Percentiles rank a stretch among this genome's conserved stretches.
phyloP scores from a whole-genome alignment of 164 flowering plant genomes.

The Aristolochia californica region DNA sequence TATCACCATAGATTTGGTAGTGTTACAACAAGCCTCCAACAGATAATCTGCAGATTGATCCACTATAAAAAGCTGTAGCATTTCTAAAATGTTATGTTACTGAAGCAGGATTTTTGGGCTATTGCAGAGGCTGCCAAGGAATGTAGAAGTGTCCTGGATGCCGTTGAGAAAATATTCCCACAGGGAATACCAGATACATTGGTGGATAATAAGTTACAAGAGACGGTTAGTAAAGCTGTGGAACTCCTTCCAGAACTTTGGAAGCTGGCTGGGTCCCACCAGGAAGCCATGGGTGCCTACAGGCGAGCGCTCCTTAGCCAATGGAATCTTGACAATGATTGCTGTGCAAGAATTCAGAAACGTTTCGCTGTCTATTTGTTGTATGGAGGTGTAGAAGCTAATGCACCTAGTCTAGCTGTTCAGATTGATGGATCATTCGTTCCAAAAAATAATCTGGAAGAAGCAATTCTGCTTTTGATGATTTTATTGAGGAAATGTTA shows the following conservation, averaged over 20 bases:
- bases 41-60: too few species aligned
- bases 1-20: too few species aligned
- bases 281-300: conserved; percentile 77
- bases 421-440: conserved; percentile 73
- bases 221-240: conserved; percentile 80
- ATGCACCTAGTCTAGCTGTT: conserved; percentile 70
- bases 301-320: conserved; percentile 80
- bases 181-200: conserved; percentile 59
- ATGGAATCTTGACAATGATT: conserved; percentile 79
- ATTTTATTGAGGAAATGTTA: conserved; percentile 57
- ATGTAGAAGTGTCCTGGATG: conserved; percentile 82
- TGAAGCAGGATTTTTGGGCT: conserved; percentile 14
- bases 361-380: conserved; percentile 69
- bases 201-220: conserved; percentile 77
- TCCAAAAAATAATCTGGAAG: conserved; percentile 83
- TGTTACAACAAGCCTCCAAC: too few species aligned
- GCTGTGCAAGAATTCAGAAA: conserved; percentile 83
- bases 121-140: conserved; percentile 87
- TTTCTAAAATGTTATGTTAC: conserved; percentile 3
- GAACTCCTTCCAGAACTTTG: conserved; percentile 95
- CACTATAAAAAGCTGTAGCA: too few species aligned
- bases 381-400: conserved; percentile 81
- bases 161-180: conserved; percentile 76
- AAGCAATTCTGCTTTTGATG: conserved; percentile 81
- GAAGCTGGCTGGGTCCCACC: conserved; percentile 63